Evolutionary conservation across 164 flowering plant genomes (phyloP).

Genomic region (Dillenia turbinata): DNA sequence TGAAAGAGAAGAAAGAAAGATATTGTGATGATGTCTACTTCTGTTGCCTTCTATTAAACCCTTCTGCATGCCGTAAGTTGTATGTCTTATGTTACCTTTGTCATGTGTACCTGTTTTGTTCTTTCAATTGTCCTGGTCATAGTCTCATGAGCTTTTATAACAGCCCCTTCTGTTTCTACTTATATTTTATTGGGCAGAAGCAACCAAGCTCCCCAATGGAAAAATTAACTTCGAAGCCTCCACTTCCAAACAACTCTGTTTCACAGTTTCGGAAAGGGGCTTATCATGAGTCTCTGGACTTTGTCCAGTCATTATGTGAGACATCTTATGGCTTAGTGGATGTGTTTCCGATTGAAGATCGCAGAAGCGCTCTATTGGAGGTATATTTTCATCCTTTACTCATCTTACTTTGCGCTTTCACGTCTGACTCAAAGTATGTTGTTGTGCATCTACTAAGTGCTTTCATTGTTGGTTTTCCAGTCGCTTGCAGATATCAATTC

Average conservation of each 20-base stretch:
- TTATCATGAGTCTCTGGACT: conserved; percentile 91
- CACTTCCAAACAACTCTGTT: conserved; percentile 62
- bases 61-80: too few species aligned
- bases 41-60: too few species aligned
- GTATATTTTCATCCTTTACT: conserved; percentile 19
- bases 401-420: neutral
- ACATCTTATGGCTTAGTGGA: conserved; percentile 94
- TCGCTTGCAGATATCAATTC: conserved; percentile 88
- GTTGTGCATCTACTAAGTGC: conserved; percentile 15
- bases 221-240: conserved; percentile 64
- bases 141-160: too few species aligned
- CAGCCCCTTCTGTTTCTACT: neutral
- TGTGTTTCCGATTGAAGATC: conserved; percentile 94
- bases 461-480: conserved; percentile 39
- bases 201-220: conserved; percentile 73
- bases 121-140: too few species aligned
- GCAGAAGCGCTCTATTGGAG: conserved; percentile 93
- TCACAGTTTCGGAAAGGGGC: conserved; percentile 87
- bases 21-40: too few species aligned
- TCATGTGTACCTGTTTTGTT: neutral
- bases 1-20: too few species aligned
- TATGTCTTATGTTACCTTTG: neutral
- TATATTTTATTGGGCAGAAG: conserved; percentile 40
- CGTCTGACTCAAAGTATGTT: conserved; percentile 3
- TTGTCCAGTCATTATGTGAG: conserved; percentile 88